Conservation (phyloP, 345 rosid species). For the Turnera subulata region DNA sequence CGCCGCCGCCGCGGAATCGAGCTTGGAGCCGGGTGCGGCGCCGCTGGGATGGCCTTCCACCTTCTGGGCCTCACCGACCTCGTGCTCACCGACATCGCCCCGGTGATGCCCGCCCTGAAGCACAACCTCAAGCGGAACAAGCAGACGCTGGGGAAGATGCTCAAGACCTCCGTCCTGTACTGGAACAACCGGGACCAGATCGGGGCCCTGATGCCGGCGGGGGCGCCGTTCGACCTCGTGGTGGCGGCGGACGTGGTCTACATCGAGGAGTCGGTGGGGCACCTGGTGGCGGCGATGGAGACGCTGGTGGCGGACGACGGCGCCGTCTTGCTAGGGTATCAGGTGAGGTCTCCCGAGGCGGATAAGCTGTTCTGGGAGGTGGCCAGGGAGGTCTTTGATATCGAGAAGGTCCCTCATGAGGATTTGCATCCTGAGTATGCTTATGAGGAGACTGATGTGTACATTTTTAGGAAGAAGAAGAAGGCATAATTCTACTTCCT, state of each 20-base stretch:
- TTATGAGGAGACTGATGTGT: slow-evolving; percentile 76
- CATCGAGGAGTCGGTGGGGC: slow-evolving; percentile 62
- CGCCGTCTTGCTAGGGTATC: slow-evolving; percentile 68
- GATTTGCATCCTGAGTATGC: slow-evolving; percentile 82
- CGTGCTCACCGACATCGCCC: slow-evolving; percentile 76
- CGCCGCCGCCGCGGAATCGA: slow-evolving; percentile 70
- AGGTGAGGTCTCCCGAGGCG: slow-evolving; percentile 86
- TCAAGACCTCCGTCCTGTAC: slow-evolving; percentile 52
- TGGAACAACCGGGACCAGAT: slow-evolving; percentile 76
- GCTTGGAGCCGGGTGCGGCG: slow-evolving; percentile 91
- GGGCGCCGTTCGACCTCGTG: slow-evolving; percentile 77
- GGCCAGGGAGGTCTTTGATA: slow-evolving; percentile 51
- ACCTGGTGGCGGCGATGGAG: slow-evolving; percentile 66
- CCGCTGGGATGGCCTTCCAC: slow-evolving; percentile 77
- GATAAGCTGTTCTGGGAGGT: slow-evolving; percentile 78
- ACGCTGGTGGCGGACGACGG: slow-evolving; percentile 66
- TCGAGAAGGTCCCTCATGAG: slow-evolving; percentile 76
- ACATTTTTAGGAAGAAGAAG: slow-evolving; percentile 60
- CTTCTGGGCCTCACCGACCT: slow-evolving; percentile 72
- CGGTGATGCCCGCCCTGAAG: slow-evolving; percentile 88
- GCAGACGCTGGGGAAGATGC: slow-evolving; percentile 49
- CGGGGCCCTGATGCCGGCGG: slow-evolving; percentile 39
- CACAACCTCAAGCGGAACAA: slow-evolving; percentile 94
- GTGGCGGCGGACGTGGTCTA: slow-evolving; percentile 88
- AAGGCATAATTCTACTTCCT: slow-evolving; percentile 11